Base-by-base conservation (phyloP, 768 basidiomycete genomes). In the Candolleomyces aberdarensis region DNA sequence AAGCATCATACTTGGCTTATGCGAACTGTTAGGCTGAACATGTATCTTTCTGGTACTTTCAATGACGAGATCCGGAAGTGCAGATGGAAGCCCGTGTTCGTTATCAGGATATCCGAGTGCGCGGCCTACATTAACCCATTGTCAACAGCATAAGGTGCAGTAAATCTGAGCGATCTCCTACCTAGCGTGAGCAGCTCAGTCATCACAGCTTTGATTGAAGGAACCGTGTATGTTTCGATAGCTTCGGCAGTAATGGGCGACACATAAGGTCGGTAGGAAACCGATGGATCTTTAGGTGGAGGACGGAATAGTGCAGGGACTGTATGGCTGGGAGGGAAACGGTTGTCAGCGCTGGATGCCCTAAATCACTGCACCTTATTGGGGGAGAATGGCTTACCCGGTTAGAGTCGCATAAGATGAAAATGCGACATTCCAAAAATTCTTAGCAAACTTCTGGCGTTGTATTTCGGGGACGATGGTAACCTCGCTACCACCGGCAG, bases 1-100 rank as follows among this genome's bases (percentile, higher is more conserved):
- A 5, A 87, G 74, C 39, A 87, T 73, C 85, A 88, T 88, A 66
- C 87, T 88, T 4, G 85, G 80, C 54, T 77, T 74, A 54, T 85
- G 80, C 8, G 57, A 75, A 63, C 75, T 80, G 3, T 80, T 75
- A 2, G 85, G 76, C 26, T 63, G 63, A 36, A 64, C 66, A 62
- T 87, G 78, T 36, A 80, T 29, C 11, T 64, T 62, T 49, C 71
- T 71, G 3, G 81, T 82, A 29, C 65, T 69, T 59, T 74, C 69
- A 3, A 87, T 70, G 15, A 75, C 74, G 9, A 58, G 64, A 11
- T 79, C 73, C 10, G 76, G 75, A 15, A 79, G 63, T 5, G 75
- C 74, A 13, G 80, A 76, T 6, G 84, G 80, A 2, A 87, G 66
- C 9, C 81, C 85, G 20, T 76, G 76, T 40, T 73, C 67, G 3